Evolutionary conservation across 1,284 basidiomycete genomes (phyloP).

Genomic region (Tilletia horrida): DNA sequence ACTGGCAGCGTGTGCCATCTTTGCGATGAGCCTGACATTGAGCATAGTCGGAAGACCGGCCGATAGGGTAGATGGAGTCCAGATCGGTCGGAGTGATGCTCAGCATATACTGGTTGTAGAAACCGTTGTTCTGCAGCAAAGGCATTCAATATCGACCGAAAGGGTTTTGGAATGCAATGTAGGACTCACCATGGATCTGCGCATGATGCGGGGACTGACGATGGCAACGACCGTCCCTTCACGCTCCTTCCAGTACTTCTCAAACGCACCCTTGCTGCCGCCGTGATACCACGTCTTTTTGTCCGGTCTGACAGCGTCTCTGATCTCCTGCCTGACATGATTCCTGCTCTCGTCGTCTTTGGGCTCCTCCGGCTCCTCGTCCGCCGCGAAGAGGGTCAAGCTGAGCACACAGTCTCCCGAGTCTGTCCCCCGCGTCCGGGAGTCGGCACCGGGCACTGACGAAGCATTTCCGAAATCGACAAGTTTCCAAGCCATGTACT

Average conservation of each 20-base stretch:
- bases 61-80: constrained; percentile 76
- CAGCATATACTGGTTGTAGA: constrained; percentile 65
- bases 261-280: constrained; percentile 87
- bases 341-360: constrained; percentile 51
- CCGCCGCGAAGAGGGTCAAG: constrained; percentile 82
- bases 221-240: constrained; percentile 86
- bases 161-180: background rate
- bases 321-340: constrained; percentile 53
- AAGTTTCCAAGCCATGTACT: constrained; percentile 82
- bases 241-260: constrained; percentile 74
- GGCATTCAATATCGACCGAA: background rate
- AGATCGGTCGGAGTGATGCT: constrained; percentile 80
- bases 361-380: constrained; percentile 53
- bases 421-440: constrained; percentile 57
- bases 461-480: constrained; percentile 71
- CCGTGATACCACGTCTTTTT: constrained; percentile 57
- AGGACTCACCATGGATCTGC: constrained; percentile 71
- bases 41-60: constrained; percentile 77
- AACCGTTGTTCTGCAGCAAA: constrained; percentile 9
- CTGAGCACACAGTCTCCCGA: constrained; percentile 77
- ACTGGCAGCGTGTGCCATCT: constrained; percentile 75
- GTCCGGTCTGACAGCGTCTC: background rate
- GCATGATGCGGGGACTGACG: constrained; percentile 80
- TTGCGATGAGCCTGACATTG: constrained; percentile 69
- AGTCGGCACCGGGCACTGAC: constrained; percentile 51